phyloP scores from a whole-genome alignment of 352 stramenopile species.

The Phytophthora vignae region DNA sequence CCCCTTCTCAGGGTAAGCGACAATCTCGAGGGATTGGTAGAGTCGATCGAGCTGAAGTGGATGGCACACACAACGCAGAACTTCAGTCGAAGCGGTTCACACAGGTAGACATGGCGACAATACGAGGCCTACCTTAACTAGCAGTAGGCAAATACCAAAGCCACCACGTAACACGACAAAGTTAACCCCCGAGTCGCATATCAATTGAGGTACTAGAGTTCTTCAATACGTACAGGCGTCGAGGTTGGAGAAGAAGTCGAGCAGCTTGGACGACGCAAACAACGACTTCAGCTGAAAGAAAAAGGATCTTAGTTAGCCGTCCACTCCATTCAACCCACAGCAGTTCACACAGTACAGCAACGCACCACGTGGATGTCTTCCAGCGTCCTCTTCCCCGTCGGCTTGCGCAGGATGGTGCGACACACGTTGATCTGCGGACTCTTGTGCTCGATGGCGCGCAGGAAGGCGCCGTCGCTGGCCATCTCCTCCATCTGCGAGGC shows the following conservation, averaged over 20 bases:
- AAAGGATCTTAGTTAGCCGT: background rate
- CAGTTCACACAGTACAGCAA: background rate
- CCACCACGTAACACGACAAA: background rate
- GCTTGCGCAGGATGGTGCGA: conserved; percentile 63
- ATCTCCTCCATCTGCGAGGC: conserved; percentile 57
- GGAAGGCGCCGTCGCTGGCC: conserved; percentile 49
- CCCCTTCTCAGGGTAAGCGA: conserved; percentile 50
- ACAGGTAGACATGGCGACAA: background rate
- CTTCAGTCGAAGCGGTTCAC: background rate
- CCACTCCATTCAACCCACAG: background rate
- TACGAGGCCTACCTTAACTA: conserved; percentile 41
- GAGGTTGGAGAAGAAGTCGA: conserved; percentile 85
- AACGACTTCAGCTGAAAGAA: conserved; percentile 75
- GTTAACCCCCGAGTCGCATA: background rate
- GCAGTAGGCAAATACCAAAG: background rate
- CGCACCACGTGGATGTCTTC: conserved; percentile 79
- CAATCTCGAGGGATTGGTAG: conserved; percentile 76
- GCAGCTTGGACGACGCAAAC: conserved; percentile 73
- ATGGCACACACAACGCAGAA: conserved; percentile 6
- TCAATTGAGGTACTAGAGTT: background rate
- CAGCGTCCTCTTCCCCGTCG: conserved; percentile 59
- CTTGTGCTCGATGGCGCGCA: conserved; percentile 51
- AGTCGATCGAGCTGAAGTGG: conserved; percentile 70
- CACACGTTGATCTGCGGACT: conserved; percentile 59
- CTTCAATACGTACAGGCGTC: conserved; percentile 63